These are phyloP conservation scores for Sugiyamaella castrensis DNA, from an alignment of 1,139 yeast species.

Conservation along the genomic window DNA sequence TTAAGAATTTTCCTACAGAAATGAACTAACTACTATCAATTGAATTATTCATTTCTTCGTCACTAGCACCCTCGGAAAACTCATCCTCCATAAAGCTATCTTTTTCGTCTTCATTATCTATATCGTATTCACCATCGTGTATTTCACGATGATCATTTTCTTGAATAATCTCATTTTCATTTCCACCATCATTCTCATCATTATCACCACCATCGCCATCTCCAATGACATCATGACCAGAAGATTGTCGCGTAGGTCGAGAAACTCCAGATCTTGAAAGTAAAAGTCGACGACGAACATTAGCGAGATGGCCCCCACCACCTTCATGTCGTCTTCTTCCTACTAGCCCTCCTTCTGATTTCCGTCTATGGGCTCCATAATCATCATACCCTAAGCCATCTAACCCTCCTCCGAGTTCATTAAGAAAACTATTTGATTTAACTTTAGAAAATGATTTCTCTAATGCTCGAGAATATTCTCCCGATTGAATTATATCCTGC, in stretches of 20 bases:
- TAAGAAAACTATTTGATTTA: too few relatives aligned
- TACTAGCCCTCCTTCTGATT: too few relatives aligned
- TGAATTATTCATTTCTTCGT: background rate
- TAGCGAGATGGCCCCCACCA: too few relatives aligned
- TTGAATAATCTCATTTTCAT: background rate
- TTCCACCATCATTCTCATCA: constrained; percentile 7
- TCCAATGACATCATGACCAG: background rate
- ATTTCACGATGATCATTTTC: constrained; percentile 6
- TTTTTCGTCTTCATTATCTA: background rate
- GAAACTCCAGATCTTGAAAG: too few relatives aligned
- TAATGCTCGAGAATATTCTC: constrained; percentile 1
- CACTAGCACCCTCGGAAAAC: background rate
- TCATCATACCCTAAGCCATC: too few relatives aligned
- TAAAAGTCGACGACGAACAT: too few relatives aligned
- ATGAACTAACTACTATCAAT: background rate
- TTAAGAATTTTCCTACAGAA: too few relatives aligned
- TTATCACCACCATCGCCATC: constrained; percentile 6
- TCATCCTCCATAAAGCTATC: background rate
- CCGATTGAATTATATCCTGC: constrained; percentile 1
- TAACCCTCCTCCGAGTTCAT: too few relatives aligned
- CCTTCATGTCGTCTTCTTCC: too few relatives aligned
- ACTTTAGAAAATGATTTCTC: background rate
- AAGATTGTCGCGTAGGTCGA: too few relatives aligned
- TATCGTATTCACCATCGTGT: constrained; percentile 8
- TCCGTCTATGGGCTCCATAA: too few relatives aligned